Evolutionary conservation across 129 eudicot genomes (phyloP), one percentile per base, ranked within the genome.

Genomic region (Centaurea solstitialis): DNA sequence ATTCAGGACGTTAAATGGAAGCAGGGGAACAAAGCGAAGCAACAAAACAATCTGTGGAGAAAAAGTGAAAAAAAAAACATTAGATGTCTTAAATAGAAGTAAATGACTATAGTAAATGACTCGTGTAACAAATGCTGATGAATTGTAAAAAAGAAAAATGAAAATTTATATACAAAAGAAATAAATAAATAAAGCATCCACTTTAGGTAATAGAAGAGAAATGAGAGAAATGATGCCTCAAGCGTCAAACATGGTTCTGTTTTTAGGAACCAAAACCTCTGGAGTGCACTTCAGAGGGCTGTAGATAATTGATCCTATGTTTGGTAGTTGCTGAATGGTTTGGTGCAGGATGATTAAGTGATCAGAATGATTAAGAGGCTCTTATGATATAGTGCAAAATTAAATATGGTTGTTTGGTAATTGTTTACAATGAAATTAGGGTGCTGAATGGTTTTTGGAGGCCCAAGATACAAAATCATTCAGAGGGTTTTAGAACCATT

Each of bases 21-120:
- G 99, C 85, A 95, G 74, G 2, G 99, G 99, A 85, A 89, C 96
- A 78, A 95, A 93, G 61, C 99, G 94, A 40, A 95, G 97, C 79
- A 95, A 87, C 85, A 95, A 87, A 10, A 95, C 99, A 80, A 95
- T 95, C 99, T 95, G 97, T 67, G 40, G 57, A 67, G 76, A 21
- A 61, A 50, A 24, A 38, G 24, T 23, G 41, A 78, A 76, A 21
- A 78, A 76, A 21, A 7, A 75, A 39, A 35, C 47, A 77, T 74
- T 64, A 71, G 73, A 71, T 9, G 68, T 81, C 68, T 26, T 65
- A 70, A 10, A 22, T 13, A 76, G 5, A 72, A 68, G 43, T 24
- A 66, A 50, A 68, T 4, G 40, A 7, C 37, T 23, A 57, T 11
- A 26, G 30, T 10, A 37, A 72, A 23, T 20, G 64, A 1, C 38